Evolutionary conservation across 805 yeast genomes (phyloP), one percentile per base, ranked within the genome.

Genomic region (Starmera quercuum): DNA sequence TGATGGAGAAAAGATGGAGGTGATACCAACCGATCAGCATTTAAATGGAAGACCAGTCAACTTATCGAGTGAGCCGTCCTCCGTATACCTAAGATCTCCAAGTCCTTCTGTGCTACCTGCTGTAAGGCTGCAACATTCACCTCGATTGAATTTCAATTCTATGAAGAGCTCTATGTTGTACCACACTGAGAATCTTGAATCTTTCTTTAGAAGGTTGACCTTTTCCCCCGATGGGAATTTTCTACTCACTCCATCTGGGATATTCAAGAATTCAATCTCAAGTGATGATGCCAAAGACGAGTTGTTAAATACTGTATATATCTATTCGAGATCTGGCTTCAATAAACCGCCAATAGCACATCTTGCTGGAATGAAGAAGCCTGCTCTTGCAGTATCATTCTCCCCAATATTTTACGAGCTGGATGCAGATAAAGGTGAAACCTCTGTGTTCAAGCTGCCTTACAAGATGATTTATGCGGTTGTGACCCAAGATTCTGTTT

Each of bases 201-300:
- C 96, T 1, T 92, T 92, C 51, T 92, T 92, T 63, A 67, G 99
- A 40, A 63, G 97, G 39, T 65, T 90, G 35, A 59, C 80, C 1
- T 86, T 90, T 51, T 82, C 96, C 0, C 95, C 95, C 0, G 97
- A 94, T 56, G 99, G 99, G 1, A 66, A 69, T 35, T 54, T 92
- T 25, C 59, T 92, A 21, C 59, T 90, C 20, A 74, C 94, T 0
- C 95, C 92, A 26, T 64, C 94, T 34, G 94, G 96, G 36, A 59
- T 75, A 41, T 61, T 72, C 56, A 71, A 71, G 48, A 51, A 47
- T 26, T 49, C 38, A 7, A 26, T 33, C 10, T 6, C 19, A 22
- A 5, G 20, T 15, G 46, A 44, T 12, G 56, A 51, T n/a, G 39
- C 32, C 13, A 48, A 50, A 13, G 70, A 66, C n/a, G 71, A 66